Evolutionary conservation across 2,329 filamentous ascomycete species (phyloP), one percentile per base, ranked within the genome.

Genomic region (Diaporthe amygdali): DNA sequence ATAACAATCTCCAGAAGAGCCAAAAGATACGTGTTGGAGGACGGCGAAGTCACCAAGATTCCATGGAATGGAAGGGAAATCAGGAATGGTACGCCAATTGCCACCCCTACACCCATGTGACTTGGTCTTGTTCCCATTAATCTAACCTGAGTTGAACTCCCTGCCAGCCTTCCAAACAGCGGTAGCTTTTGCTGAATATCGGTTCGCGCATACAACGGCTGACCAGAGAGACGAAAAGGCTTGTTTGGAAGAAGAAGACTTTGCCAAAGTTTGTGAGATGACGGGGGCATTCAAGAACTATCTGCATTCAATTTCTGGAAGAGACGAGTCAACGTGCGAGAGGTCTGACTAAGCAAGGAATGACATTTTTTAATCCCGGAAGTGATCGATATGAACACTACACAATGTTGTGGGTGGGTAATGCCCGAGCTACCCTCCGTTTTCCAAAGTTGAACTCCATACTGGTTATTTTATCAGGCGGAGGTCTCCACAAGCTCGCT

Each of bases 51-150:
- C 5, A 32, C 47, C 15, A 22, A 52, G 34, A 41, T 59, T 4
- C 30, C 39, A 8, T 66, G 63, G 63, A 66, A 66, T n/a, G 63
- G 63, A 15, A 44, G 63, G 17, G 63, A 52, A 30, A 49, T 66
- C 34, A 44, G 63, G n/a, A 66, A 66, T 25, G 59, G 59, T 64
- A 34, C 10, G n/a, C n/a, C n/a, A n/a, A n/a, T n/a, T n/a, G n/a
- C n/a, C n/a, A n/a, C n/a, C n/a, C n/a, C n/a, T n/a, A n/a, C n/a
- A n/a, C n/a, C n/a, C n/a, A n/a, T n/a, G n/a, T n/a, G n/a, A n/a
- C n/a, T n/a, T n/a, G n/a, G n/a, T n/a, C n/a, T n/a, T n/a, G n/a
- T n/a, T n/a, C n/a, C n/a, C n/a, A n/a, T n/a, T n/a, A n/a, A n/a
- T n/a, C n/a, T n/a, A n/a, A n/a, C n/a, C n/a, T n/a, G n/a, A n/a